Evolutionary conservation across 192 early-diverging fungal species (phyloP).

Genomic region (Polychytrium aggregatum): DNA sequence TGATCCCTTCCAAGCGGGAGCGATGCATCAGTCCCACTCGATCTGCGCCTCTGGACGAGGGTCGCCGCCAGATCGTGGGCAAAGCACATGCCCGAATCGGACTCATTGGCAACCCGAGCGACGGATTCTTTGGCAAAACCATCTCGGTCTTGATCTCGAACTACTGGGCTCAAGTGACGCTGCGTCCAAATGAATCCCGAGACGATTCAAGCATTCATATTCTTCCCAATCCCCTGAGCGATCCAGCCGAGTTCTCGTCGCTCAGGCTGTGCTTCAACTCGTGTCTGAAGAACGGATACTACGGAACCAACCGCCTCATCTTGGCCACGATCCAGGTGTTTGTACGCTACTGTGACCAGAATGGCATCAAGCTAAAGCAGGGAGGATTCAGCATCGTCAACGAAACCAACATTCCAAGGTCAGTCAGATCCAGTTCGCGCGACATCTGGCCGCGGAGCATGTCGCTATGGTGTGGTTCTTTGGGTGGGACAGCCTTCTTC

Average conservation of each 20-base stretch:
- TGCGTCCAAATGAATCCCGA: conserved; percentile 31
- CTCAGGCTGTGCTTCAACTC: conserved; percentile 14
- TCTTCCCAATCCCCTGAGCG: conserved; percentile 16
- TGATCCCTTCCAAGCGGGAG: not conserved
- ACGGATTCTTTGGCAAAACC: conserved; percentile 56
- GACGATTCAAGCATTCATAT: conserved; percentile 30
- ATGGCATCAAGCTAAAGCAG: conserved; percentile 14
- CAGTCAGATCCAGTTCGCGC: too few species aligned
- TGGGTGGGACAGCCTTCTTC: too few species aligned
- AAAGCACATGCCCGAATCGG: conserved; percentile 45
- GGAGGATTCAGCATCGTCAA: conserved; percentile 39
- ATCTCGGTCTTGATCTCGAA: conserved; percentile 50
- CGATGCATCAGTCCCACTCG: not conserved
- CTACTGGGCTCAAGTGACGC: conserved; percentile 40
- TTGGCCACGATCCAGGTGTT: conserved; percentile 45
- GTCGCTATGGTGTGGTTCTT: too few species aligned
- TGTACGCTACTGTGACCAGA: conserved; percentile 21
- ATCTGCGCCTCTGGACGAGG: not conserved
- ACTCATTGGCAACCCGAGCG: conserved; percentile 53
- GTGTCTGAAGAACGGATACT: conserved; percentile 38
- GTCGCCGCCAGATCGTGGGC: conserved; percentile 14
- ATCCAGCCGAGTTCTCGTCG: conserved; percentile 21
- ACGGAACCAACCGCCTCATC: conserved; percentile 35
- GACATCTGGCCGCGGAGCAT: too few species aligned
- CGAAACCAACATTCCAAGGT: conserved; percentile 54